Evolutionary conservation across 1,284 basidiomycete genomes (phyloP), one percentile per base, ranked within the genome.

Genomic region (Ceratobasidium theobromae): DNA sequence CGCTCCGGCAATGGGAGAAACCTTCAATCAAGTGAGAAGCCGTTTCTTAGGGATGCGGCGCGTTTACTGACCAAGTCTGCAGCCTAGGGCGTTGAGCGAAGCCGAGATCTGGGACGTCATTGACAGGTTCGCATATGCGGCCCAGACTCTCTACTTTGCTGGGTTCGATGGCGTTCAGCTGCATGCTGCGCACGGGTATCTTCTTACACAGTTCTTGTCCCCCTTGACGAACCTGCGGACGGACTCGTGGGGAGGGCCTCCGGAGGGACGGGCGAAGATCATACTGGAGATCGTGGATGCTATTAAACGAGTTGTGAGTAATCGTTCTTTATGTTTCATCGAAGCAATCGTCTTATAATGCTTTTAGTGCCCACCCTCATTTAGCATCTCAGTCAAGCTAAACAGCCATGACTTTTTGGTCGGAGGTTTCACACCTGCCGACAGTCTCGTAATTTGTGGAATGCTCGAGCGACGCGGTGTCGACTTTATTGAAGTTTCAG

Each of bases 331-430:
- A 25, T 2, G 11, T 45, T 52, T 52, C 28, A 52, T 27, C 21
- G 11, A 52, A 14, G 30, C 6, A 16, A n/a, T 32, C 12, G 25
- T 27, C 4, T 8, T 16, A 28, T 27, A 30, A 30, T 16, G 12
- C 23, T 16, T 16, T 4, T 52, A 48, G 46, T 48, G 46, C 25
- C 46, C 46, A 21, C n/a, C 5, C n/a, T 23, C 14, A 27, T 28
- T 52, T 14, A 52, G 21, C 23, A 52, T 52, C 16, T 52, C 49
- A 11, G 49, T 52, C 25, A 30, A 52, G 49, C 27, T 52, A 4
- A 52, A 28, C 14, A 52, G 49, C 28, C 49, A 52, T 27, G 49
- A 27, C 49, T 52, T 52, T n/a, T 30, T 52, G 21, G 49, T 52
- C 16, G 49, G 21, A 52, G 27, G 27, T 3, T 30, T 52, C 18